Conservation (phyloP, 108 stramenopile species). For the Epithemia pelagica region DNA sequence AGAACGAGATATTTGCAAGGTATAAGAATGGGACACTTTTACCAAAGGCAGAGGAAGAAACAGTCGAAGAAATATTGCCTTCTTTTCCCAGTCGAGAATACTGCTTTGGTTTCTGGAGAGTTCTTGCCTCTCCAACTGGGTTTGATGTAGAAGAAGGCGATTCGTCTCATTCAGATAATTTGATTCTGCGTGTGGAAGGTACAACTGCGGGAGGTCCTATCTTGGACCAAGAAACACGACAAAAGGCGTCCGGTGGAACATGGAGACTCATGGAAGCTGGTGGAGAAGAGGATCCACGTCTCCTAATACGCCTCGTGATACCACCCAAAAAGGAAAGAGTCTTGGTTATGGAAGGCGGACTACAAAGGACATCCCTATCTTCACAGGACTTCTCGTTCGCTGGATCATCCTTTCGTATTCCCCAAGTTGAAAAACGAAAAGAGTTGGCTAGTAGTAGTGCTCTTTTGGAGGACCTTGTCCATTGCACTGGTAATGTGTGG, state of each 20-base stretch:
- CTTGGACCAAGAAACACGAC: conserved; percentile 52
- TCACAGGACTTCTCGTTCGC: conserved; percentile 13
- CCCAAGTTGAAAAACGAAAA: conserved; percentile 20
- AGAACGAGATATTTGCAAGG: conserved; percentile 65
- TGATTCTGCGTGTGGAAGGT: conserved; percentile 71
- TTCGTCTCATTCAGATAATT: conserved; percentile 43
- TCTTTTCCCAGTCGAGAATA: conserved; percentile 62
- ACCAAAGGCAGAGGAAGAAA: conserved; percentile 10
- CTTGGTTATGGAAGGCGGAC: conserved; percentile 63
- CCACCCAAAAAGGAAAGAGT: conserved; percentile 71
- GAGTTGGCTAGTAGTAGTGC: conserved; percentile 8
- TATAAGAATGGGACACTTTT: conserved; percentile 35
- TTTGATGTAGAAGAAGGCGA: conserved; percentile 21
- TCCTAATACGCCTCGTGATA: conserved; percentile 68
- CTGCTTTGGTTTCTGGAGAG: conserved; percentile 65
- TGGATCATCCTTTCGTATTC: conserved; percentile 33
- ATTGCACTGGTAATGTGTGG: conserved; percentile 19
- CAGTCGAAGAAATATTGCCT: conserved; percentile 25
- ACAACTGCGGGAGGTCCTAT: conserved; percentile 68
- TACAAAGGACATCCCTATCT: conserved; percentile 9
- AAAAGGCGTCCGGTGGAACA: conserved; percentile 72
- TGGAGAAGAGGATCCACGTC: conserved; percentile 24
- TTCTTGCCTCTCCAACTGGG: conserved; percentile 61
- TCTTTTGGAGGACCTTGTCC: conserved; percentile 14
- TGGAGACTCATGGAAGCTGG: conserved; percentile 51